Evolutionary conservation across 768 basidiomycete genomes (phyloP).

Genomic region (Boletellus emodensis): DNA sequence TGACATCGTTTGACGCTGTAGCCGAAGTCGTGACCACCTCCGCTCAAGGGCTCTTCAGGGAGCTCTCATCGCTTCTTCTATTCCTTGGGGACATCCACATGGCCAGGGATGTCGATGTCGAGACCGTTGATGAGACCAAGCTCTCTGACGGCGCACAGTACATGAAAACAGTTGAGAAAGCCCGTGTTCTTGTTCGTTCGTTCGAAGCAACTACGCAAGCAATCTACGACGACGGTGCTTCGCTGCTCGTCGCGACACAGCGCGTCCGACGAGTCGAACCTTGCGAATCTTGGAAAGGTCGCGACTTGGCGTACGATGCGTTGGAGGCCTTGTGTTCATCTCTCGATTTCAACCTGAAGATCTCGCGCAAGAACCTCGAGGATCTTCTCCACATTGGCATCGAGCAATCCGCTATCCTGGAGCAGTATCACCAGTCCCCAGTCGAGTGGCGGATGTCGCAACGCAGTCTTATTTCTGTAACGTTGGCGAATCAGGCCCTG

Average conservation of each 20-base stretch:
- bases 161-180: slow-evolving; percentile 41
- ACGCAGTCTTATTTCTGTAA: slow-evolving; percentile 32
- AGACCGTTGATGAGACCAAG: slow-evolving; percentile 34
- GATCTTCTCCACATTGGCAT: slow-evolving; percentile 34
- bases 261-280: slow-evolving; percentile 24
- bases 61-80: slow-evolving; percentile 39
- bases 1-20: slow-evolving; percentile 7
- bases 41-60: slow-evolving; percentile 33
- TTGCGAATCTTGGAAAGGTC: slow-evolving; percentile 23
- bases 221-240: slow-evolving; percentile 46
- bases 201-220: slow-evolving; percentile 48
- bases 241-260: slow-evolving; percentile 40
- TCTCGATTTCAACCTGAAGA: slow-evolving; percentile 33
- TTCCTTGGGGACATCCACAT: slow-evolving; percentile 48
- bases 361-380: slow-evolving; percentile 38
- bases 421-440: slow-evolving; percentile 36
- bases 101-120: slow-evolving; percentile 49
- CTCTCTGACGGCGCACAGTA: slow-evolving; percentile 36
- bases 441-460: slow-evolving; percentile 47
- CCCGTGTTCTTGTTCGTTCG: slow-evolving; percentile 43
- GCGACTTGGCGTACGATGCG: slow-evolving; percentile 23
- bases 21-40: slow-evolving; percentile 22
- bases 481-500: slow-evolving; percentile 20
- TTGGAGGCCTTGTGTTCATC: slow-evolving; percentile 29
- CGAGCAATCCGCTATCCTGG: slow-evolving; percentile 39